Percentiles rank a stretch among this genome's conserved stretches.
Evolutionary conservation across 371 early-diverging fungal genomes (phyloP).

Genomic region (Syncephalis plumigaleata): DNA sequence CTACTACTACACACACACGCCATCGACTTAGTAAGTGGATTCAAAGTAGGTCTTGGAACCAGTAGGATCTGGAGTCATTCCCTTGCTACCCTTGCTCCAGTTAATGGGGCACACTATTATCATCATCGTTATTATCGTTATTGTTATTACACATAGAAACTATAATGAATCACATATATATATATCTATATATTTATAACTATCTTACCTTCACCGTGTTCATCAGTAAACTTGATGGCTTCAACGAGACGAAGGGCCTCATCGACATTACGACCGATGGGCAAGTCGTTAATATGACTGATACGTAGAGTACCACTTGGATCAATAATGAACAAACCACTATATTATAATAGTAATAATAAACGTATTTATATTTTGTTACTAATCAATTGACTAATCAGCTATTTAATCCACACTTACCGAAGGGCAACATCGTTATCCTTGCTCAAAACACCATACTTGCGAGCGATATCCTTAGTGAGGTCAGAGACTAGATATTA

Average conservation of each 20-base stretch:
- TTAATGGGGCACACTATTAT: constrained; percentile 70
- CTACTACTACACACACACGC: too few relatives aligned
- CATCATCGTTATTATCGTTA: constrained; percentile 26
- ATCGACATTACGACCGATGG: constrained; percentile 88
- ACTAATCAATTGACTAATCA: too few relatives aligned
- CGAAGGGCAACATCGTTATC: constrained; percentile 35
- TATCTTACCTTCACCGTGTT: constrained; percentile 17
- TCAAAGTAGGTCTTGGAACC: constrained; percentile 8
- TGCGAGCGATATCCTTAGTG: constrained; percentile 34
- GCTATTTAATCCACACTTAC: constrained; percentile 1
- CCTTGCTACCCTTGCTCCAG: constrained; percentile 54
- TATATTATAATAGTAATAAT: constrained; percentile 5
- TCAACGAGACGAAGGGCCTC: constrained; percentile 90
- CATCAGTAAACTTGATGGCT: constrained; percentile 87
- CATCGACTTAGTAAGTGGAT: not conserved
- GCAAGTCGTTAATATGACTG: constrained; percentile 59
- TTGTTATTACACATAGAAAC: not conserved
- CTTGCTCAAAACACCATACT: constrained; percentile 49
- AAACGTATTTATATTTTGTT: not conserved
- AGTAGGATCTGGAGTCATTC: constrained; percentile 5
- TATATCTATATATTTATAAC: too few relatives aligned
- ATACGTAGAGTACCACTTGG: constrained; percentile 67
- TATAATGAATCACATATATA: too few relatives aligned
- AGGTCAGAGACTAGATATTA: constrained; percentile 50
- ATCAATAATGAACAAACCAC: constrained; percentile 89